phyloP scores from a whole-genome alignment of 371 early-diverging fungal genomes.

The Mucor racemosus region DNA sequence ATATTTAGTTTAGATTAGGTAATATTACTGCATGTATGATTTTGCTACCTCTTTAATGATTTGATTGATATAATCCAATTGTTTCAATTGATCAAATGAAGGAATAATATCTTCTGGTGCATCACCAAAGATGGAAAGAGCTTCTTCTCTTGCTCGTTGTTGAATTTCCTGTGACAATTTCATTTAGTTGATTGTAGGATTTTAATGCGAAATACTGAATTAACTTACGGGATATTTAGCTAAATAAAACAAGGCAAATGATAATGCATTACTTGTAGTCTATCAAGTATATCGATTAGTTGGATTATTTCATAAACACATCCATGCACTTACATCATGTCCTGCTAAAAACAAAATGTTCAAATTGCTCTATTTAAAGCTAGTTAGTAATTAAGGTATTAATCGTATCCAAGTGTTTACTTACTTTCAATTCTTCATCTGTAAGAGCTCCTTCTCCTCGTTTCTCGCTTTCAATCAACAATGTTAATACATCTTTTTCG shows the following conservation, averaged over 20 bases:
- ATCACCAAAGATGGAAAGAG: conserved; percentile 19
- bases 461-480: conserved; percentile 25
- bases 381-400: no score
- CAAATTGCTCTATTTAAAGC: conserved; percentile 10
- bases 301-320: background rate
- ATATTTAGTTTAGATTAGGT: background rate
- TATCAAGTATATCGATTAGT: background rate
- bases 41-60: conserved; percentile 33
- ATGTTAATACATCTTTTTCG: conserved; percentile 25
- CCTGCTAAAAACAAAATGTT: conserved; percentile 3
- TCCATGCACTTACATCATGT: background rate
- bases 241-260: conserved; percentile 24
- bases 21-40: background rate
- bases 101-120: conserved; percentile 21
- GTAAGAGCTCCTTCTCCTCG: conserved; percentile 12
- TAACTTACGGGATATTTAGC: conserved; percentile 39
- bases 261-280: conserved; percentile 24
- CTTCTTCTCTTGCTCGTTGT: conserved; percentile 22
- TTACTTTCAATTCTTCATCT: conserved; percentile 21
- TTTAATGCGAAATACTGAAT: conserved; percentile 17
- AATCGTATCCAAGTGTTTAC: no score
- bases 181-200: no score
- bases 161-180: conserved; percentile 21
- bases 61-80: conserved; percentile 53
- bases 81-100: conserved; percentile 38